These are phyloP conservation scores for Fusarium robinianum DNA, from an alignment of 2,329 filamentous ascomycete species.

Conservation along the genomic window DNA sequence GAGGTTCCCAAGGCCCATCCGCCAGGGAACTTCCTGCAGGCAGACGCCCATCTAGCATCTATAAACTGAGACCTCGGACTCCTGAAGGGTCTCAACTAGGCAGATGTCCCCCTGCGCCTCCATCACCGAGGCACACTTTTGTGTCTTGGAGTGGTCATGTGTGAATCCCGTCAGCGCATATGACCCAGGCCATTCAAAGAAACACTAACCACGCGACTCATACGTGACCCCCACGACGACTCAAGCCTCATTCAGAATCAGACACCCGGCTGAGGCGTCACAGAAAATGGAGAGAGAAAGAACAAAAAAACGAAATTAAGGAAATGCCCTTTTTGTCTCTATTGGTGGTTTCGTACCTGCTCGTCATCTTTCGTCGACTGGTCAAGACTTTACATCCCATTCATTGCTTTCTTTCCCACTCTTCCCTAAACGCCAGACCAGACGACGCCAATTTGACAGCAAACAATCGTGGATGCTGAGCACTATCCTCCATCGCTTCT, in stretches of 20 bases:
- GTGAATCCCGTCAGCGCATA: conserved; percentile 16
- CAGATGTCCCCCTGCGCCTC: conserved; percentile 32
- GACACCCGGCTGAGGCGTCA: no score
- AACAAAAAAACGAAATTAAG: neutral
- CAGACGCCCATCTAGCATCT: neutral
- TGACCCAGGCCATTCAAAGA: conserved; percentile 25
- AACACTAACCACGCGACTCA: conserved; percentile 27
- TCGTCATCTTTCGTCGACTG: conserved; percentile 25
- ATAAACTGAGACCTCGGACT: conserved; percentile 10
- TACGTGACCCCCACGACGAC: neutral
- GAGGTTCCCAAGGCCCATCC: conserved; percentile 11
- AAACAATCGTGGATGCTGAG: conserved; percentile 30
- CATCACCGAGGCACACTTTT: conserved; percentile 15
- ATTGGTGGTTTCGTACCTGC: conserved; percentile 29
- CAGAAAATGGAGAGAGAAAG: neutral
- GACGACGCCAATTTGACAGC: conserved; percentile 35
- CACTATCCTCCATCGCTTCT: conserved; percentile 14
- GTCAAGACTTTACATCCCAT: conserved; percentile 38
- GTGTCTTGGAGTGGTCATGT: conserved; percentile 31
- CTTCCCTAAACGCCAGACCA: conserved; percentile 41
- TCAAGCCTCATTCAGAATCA: neutral
- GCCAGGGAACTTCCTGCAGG: conserved; percentile 15
- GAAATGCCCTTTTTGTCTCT: conserved; percentile 22
- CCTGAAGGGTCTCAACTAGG: conserved; percentile 18
- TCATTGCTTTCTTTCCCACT: conserved; percentile 38